A percentile compares a stretch with the other conserved stretches of the same genome.
These are phyloP conservation scores for Penicillium aurantiogriseum DNA, from an alignment of 2,329 filamentous ascomycete species.

Conservation along the genomic window DNA sequence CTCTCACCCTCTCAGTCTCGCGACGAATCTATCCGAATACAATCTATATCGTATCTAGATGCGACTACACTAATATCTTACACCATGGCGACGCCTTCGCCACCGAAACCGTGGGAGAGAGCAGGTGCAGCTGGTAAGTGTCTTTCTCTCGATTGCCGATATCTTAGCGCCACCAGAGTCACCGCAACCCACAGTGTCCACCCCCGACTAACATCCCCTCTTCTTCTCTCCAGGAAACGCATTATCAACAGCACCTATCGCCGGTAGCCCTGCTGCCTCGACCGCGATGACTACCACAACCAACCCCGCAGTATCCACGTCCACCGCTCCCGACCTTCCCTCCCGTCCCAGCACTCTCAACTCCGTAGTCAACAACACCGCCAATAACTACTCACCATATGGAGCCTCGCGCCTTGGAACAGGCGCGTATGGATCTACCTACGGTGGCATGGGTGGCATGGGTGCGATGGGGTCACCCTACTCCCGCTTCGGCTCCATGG, in stretches of 20 bases:
- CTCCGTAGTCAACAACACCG: slow-evolving; percentile 81
- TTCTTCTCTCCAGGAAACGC: slow-evolving; percentile 25
- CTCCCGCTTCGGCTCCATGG: slow-evolving; percentile 52
- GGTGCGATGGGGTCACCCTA: slow-evolving; percentile 50
- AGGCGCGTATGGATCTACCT: slow-evolving; percentile 47
- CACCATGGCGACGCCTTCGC: slow-evolving; percentile 65
- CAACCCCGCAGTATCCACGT: slow-evolving; percentile 45
- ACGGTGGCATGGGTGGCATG: slow-evolving; percentile 48
- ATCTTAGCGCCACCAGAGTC: not conserved
- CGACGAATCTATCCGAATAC: not conserved
- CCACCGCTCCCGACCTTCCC: slow-evolving; percentile 67
- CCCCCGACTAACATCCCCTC: slow-evolving; percentile 1
- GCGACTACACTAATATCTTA: slow-evolving; percentile 29
- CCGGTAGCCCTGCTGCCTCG: slow-evolving; percentile 26
- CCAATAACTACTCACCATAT: slow-evolving; percentile 72
- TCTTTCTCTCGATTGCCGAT: not conserved
- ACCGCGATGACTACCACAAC: slow-evolving; percentile 41
- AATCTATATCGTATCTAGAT: slow-evolving; percentile 22
- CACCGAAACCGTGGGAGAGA: slow-evolving; percentile 96
- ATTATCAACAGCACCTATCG: slow-evolving; percentile 26
- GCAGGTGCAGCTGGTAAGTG: slow-evolving; percentile 61
- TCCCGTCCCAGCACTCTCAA: slow-evolving; percentile 76
- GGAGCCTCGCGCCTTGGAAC: slow-evolving; percentile 57
- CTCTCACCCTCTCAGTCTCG: slow-evolving; percentile 8
- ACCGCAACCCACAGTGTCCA: slow-evolving; percentile 6